A percentile compares a stretch with the other conserved stretches of the same genome.
Conservation (phyloP, 176 grass and related monocot genomes). For the Bromus sterilis region DNA sequence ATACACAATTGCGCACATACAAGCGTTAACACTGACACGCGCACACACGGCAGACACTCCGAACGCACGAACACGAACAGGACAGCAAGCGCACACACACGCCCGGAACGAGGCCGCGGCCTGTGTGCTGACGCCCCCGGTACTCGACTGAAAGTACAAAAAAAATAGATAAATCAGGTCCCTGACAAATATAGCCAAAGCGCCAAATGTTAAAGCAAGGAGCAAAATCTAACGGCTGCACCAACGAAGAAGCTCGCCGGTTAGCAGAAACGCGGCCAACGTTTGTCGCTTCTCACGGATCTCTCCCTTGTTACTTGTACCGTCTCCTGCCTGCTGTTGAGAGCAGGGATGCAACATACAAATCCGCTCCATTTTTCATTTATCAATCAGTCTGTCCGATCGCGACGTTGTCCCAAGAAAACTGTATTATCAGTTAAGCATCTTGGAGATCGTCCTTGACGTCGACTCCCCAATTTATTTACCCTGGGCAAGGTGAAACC, state of each 20-base stretch:
- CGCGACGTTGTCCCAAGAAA: conserved; percentile 6
- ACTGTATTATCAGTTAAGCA: conserved; percentile 2
- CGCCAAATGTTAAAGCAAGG: conserved; percentile 33
- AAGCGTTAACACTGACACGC: no score
- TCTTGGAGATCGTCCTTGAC: neutral
- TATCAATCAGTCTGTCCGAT: conserved; percentile 10
- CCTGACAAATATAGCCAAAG: no score
- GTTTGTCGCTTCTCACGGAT: conserved; percentile 46
- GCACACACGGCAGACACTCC: no score
- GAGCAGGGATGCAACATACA: neutral
- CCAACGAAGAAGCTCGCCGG: neutral
- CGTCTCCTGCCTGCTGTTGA: conserved; percentile 27
- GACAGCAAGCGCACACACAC: no score
- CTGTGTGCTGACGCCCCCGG: no score
- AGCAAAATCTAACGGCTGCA: conserved; percentile 16
- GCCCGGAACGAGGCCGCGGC: no score
- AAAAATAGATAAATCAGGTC: no score
- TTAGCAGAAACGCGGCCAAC: conserved; percentile 17
- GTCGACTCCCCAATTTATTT: conserved; percentile 11
- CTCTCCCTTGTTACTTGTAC: conserved; percentile 41
- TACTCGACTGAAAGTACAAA: no score
- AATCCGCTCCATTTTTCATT: conserved; percentile 7
- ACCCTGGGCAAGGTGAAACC: conserved; percentile 23
- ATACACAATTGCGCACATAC: no score
- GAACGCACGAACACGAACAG: no score